phyloP scores from a whole-genome alignment of 1,139 yeast species.

The Debaryomyces singareniensis region DNA sequence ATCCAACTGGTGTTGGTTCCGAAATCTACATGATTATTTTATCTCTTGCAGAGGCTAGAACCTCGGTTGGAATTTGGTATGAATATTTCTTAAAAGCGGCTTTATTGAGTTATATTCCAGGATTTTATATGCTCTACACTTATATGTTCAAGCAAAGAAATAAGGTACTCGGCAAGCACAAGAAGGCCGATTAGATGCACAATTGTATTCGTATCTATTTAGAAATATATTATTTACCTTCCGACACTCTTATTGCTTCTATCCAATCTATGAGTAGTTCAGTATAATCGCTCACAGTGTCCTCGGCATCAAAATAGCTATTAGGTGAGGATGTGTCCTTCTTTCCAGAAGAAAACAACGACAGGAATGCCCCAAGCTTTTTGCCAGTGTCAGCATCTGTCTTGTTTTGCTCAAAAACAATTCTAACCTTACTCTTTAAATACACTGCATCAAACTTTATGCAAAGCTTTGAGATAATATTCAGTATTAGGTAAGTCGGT shows the following conservation, averaged over 20 bases:
- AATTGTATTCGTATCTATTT: not conserved
- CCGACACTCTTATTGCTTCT: constrained; percentile 12
- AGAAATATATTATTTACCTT: not conserved
- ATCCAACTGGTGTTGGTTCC: constrained; percentile 87
- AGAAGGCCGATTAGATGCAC: constrained; percentile 6
- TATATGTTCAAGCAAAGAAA: constrained; percentile 88
- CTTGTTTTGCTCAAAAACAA: constrained; percentile 31
- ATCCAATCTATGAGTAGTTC: constrained; percentile 27
- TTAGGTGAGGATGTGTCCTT: not conserved
- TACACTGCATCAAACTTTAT: constrained; percentile 26
- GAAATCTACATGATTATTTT: constrained; percentile 68
- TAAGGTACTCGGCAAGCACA: constrained; percentile 47
- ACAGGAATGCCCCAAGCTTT: constrained; percentile 4
- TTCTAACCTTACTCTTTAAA: constrained; percentile 24
- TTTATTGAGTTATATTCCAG: constrained; percentile 72
- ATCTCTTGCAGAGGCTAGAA: constrained; percentile 59
- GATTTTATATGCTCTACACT: constrained; percentile 75
- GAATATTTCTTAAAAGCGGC: constrained; percentile 49
- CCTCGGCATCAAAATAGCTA: constrained; percentile 24
- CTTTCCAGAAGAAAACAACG: not conserved
- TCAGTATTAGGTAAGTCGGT: constrained; percentile 26
- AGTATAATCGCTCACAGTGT: constrained; percentile 30
- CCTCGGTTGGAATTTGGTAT: constrained; percentile 45
- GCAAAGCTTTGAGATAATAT: constrained; percentile 24
- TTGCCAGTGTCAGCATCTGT: constrained; percentile 6